phyloP scores from a whole-genome alignment of 2,329 filamentous ascomycete genomes.

The Sarocladium brachiariae region DNA sequence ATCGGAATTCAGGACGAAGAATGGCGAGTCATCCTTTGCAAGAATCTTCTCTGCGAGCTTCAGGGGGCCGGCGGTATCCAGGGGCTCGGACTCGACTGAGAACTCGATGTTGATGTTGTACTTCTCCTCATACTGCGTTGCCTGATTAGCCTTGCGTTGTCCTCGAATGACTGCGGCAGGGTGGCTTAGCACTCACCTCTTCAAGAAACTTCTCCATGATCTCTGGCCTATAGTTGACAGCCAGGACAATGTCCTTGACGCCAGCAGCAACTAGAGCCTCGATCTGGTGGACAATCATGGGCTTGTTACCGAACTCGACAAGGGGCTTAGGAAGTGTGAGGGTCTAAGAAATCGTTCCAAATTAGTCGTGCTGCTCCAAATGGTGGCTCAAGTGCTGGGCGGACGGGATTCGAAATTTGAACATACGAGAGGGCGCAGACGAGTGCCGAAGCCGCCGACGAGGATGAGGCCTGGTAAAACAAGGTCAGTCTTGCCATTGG shows the following conservation, averaged over 20 bases:
- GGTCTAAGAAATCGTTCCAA: conserved; percentile 52
- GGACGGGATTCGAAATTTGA: neutral
- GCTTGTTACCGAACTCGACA: conserved; percentile 97
- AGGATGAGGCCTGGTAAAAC: conserved; percentile 77
- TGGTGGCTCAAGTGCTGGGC: conserved; percentile 9
- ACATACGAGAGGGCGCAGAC: conserved; percentile 87
- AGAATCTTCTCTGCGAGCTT: conserved; percentile 92
- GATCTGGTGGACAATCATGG: conserved; percentile 98
- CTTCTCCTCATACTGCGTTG: conserved; percentile 69
- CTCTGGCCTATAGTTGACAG: conserved; percentile 98
- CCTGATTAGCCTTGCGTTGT: conserved; percentile 10
- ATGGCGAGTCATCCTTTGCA: conserved; percentile 86
- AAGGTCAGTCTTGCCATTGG: neutral
- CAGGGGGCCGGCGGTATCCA: conserved; percentile 89
- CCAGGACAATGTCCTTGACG: conserved; percentile 94
- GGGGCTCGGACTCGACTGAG: conserved; percentile 90
- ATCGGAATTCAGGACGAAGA: conserved; percentile 98
- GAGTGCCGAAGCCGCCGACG: conserved; percentile 97
- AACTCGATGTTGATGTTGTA: conserved; percentile 96
- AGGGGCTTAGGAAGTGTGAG: conserved; percentile 95
- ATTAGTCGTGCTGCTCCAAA: conserved; percentile 10
- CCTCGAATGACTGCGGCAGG: neutral
- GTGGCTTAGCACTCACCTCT: conserved; percentile 51
- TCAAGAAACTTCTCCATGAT: conserved; percentile 92
- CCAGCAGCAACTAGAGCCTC: conserved; percentile 88